Evolutionary conservation across 2,329 filamentous ascomycete genomes (phyloP).

Genomic region (Saccharata proteae): DNA sequence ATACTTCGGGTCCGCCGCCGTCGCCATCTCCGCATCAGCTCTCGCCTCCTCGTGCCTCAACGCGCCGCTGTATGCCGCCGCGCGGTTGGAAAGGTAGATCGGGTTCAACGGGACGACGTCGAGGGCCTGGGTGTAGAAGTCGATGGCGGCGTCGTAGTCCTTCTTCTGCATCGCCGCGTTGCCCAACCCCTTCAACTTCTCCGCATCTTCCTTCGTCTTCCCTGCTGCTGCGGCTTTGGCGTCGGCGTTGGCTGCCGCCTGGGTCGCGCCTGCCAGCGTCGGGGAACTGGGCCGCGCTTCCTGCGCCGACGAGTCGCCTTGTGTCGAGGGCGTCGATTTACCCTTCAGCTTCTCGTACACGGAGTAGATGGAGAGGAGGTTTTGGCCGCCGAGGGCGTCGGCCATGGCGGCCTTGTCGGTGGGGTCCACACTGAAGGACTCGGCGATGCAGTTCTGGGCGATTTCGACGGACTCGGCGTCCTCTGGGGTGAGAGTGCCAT

Average conservation of each 20-base stretch:
- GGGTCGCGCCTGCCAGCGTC: constrained; percentile 29
- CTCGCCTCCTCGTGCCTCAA: constrained; percentile 75
- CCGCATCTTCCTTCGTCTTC: constrained; percentile 59
- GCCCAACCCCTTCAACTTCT: constrained; percentile 77
- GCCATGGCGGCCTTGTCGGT: constrained; percentile 58
- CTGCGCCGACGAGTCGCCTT: constrained; percentile 29
- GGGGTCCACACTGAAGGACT: constrained; percentile 92
- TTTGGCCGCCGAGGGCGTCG: constrained; percentile 74
- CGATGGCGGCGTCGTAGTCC: constrained; percentile 73
- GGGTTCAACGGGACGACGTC: constrained; percentile 72
- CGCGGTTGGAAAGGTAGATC: constrained; percentile 95
- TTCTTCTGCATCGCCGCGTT: constrained; percentile 94
- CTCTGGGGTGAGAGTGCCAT: constrained; percentile 78
- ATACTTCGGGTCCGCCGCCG: constrained; percentile 78
- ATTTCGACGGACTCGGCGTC: constrained; percentile 92
- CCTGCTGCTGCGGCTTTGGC: constrained; percentile 17
- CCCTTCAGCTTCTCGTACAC: constrained; percentile 92
- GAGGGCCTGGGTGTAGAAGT: constrained; percentile 79
- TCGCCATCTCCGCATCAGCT: constrained; percentile 81
- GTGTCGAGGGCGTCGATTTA: constrained; percentile 39
- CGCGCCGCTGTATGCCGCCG: constrained; percentile 78
- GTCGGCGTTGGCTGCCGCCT: constrained; percentile 20
- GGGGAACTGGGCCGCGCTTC: constrained; percentile 30
- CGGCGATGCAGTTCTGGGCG: constrained; percentile 84
- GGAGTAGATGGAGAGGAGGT: constrained; percentile 79